These are phyloP conservation scores for Hibiscus syriacus DNA, from an alignment of 345 rosid species.

Conservation along the genomic window DNA sequence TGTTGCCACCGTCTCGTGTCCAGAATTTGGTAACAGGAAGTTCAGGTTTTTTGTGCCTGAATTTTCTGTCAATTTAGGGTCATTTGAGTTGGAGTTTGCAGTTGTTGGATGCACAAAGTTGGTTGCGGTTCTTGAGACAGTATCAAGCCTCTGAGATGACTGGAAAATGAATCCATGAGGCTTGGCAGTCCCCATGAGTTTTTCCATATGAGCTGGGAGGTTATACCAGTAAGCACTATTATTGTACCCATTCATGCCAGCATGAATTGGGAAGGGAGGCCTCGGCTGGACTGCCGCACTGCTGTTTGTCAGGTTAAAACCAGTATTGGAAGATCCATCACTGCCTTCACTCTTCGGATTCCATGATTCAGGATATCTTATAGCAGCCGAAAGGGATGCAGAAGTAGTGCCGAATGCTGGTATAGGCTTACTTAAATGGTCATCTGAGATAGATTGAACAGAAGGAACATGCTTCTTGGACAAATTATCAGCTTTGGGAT, in stretches of 20 bases:
- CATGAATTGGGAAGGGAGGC: constrained; percentile 24
- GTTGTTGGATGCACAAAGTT: constrained; percentile 14
- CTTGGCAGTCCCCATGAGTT: constrained; percentile 18
- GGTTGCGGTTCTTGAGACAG: constrained; percentile 13
- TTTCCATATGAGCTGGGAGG: constrained; percentile 30
- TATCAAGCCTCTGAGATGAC: constrained; percentile 23
- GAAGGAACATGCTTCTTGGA: constrained; percentile 20
- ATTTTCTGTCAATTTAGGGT: constrained; percentile 17
- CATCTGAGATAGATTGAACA: constrained; percentile 8
- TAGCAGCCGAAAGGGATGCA: constrained; percentile 12
- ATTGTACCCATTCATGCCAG: constrained; percentile 37
- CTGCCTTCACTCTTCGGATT: constrained; percentile 15
- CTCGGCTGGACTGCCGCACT: constrained; percentile 16
- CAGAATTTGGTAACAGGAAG: constrained; percentile 12
- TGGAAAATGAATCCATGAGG: constrained; percentile 26
- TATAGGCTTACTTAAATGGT: constrained; percentile 8
- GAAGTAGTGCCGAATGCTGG: constrained; percentile 12
- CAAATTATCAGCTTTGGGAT: constrained; percentile 13
- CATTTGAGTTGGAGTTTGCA: constrained; percentile 14
- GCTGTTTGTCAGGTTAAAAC: constrained; percentile 11
- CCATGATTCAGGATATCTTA: constrained; percentile 20
- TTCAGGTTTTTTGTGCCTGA: constrained; percentile 4
- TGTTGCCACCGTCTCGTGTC: constrained; percentile 5
- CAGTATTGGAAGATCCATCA: constrained; percentile 15
- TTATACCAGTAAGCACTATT: constrained; percentile 29